These are phyloP conservation scores for Rubroboletus pulcherrimus DNA, from an alignment of 768 basidiomycete genomes.

Conservation along the genomic window DNA sequence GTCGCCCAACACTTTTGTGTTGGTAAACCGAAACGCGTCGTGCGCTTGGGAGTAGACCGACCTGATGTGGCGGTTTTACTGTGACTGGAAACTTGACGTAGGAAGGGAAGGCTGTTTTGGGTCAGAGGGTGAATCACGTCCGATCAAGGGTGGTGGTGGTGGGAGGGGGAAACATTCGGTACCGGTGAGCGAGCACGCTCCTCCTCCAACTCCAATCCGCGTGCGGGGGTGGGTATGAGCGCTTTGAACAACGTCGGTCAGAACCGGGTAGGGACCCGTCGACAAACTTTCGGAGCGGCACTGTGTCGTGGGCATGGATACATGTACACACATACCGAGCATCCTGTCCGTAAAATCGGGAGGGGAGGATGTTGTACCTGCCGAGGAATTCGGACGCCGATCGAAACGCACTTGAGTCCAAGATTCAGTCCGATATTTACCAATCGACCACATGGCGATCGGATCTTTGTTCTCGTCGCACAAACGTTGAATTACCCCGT, in stretches of 20 bases:
- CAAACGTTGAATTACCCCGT: not conserved
- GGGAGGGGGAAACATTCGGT: too few relatives aligned
- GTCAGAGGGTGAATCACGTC: too few relatives aligned
- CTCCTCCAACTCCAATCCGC: not conserved
- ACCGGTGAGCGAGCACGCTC: too few relatives aligned
- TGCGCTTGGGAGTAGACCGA: too few relatives aligned
- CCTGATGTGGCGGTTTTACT: too few relatives aligned
- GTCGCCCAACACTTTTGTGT: too few relatives aligned
- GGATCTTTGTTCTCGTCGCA: not conserved
- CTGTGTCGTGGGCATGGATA: not conserved
- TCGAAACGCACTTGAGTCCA: constrained; percentile 10
- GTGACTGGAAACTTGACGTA: too few relatives aligned
- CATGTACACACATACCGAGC: not conserved
- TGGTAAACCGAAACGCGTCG: not conserved
- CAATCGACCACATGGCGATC: not conserved
- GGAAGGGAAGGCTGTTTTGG: too few relatives aligned
- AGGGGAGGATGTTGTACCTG: not conserved
- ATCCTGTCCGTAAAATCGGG: not conserved
- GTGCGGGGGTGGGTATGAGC: not conserved
- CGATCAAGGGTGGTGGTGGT: too few relatives aligned
- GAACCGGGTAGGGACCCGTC: too few relatives aligned
- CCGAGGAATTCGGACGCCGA: not conserved
- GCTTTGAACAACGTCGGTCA: too few relatives aligned
- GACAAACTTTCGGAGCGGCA: too few relatives aligned
- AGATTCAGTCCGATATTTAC: not conserved